A percentile compares a stretch with the other conserved stretches of the same genome.
Evolutionary conservation across 106 monocot species (phyloP).

Genomic region (Dendrobium huoshanense): DNA sequence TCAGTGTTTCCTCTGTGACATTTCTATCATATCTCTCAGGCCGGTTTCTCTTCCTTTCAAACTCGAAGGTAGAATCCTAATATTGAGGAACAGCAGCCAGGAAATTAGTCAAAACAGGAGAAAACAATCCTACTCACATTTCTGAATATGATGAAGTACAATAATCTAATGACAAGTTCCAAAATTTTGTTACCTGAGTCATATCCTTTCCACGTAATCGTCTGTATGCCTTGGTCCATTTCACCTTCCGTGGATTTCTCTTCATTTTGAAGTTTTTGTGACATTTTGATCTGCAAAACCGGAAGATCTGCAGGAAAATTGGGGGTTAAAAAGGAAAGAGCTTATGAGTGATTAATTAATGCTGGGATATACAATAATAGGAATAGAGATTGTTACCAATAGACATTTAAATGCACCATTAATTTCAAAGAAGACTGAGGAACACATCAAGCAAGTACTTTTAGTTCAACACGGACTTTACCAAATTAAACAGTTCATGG

Average conservation of each 20-base stretch:
- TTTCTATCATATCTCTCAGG: conserved; percentile 86
- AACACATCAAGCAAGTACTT: too few relatives aligned
- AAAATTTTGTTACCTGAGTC: conserved; percentile 53
- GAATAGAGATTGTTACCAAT: too few relatives aligned
- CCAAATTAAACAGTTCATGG: too few relatives aligned
- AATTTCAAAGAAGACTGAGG: too few relatives aligned
- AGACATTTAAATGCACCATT: too few relatives aligned
- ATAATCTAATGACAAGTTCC: neutral
- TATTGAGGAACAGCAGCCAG: neutral
- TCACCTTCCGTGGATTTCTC: conserved; percentile 95
- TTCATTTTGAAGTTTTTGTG: conserved; percentile 99
- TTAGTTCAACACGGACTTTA: too few relatives aligned
- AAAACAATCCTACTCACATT: neutral
- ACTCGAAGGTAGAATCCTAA: conserved; percentile 84
- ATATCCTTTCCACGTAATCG: conserved; percentile 82
- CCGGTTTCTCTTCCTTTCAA: conserved; percentile 84
- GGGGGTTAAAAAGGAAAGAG: neutral
- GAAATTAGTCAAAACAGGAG: neutral
- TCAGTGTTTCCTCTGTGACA: conserved; percentile 48
- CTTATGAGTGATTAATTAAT: too few relatives aligned
- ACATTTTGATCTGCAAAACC: conserved; percentile 91
- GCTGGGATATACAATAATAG: too few relatives aligned
- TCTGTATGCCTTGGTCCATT: conserved; percentile 89
- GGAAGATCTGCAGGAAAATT: conserved; percentile 56
- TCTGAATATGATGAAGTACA: neutral